Conservation (phyloP, 2,329 filamentous ascomycete genomes). For the Aspergillus eucalypticola region DNA sequence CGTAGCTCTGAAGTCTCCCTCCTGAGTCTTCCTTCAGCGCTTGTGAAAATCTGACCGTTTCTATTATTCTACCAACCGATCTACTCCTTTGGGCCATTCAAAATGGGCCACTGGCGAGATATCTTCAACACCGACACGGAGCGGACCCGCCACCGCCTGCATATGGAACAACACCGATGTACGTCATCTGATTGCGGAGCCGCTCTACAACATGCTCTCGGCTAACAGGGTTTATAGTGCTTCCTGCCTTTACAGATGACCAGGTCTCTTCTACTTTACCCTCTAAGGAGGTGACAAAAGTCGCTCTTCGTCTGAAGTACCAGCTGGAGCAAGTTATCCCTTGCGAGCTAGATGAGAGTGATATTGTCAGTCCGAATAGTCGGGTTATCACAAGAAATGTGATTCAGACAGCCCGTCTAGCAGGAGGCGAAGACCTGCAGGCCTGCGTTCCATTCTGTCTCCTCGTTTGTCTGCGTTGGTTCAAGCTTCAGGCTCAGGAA, state of each 20-base stretch:
- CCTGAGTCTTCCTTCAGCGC: not conserved
- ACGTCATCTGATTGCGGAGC: constrained; percentile 28
- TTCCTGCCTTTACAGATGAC: constrained; percentile 44
- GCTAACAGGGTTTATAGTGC: constrained; percentile 35
- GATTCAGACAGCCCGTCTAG: constrained; percentile 75
- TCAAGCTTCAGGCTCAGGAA: constrained; percentile 71
- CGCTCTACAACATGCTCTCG: constrained; percentile 7
- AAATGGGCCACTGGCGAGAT: constrained; percentile 43
- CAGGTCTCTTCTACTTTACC: constrained; percentile 64
- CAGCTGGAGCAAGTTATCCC: constrained; percentile 86
- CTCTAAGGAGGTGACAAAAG: constrained; percentile 78
- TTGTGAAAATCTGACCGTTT: not conserved
- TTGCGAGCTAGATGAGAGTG: constrained; percentile 78
- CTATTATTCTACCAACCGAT: not conserved
- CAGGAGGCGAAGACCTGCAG: constrained; percentile 71
- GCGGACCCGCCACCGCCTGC: constrained; percentile 32
- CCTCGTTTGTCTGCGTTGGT: constrained; percentile 73
- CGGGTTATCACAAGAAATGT: constrained; percentile 80
- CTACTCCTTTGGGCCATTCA: not conserved
- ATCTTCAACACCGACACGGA: constrained; percentile 33
- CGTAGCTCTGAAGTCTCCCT: not conserved
- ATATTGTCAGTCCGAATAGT: constrained; percentile 78
- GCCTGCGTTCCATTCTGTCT: constrained; percentile 84
- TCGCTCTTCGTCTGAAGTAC: constrained; percentile 85
- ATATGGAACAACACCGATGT: constrained; percentile 45